These are phyloP conservation scores for Aspergillus sp. DNA, from an alignment of 2,329 filamentous ascomycete species.

Conservation along the genomic window DNA sequence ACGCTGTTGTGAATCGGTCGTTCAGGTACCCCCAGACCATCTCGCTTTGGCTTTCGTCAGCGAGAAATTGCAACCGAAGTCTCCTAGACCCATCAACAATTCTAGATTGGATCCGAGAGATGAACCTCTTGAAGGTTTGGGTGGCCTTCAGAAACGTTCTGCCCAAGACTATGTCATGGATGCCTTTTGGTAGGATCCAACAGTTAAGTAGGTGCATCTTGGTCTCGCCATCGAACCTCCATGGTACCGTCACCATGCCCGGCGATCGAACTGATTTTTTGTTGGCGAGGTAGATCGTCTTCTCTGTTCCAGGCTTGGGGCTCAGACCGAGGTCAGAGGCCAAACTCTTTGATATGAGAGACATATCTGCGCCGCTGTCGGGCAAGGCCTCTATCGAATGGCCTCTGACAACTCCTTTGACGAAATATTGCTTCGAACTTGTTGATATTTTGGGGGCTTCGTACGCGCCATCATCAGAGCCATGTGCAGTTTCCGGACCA, in stretches of 20 bases:
- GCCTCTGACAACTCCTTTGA: neutral
- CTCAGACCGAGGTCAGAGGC: neutral
- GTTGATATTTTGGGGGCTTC: too few species aligned
- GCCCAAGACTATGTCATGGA: neutral
- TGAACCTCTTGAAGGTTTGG: neutral
- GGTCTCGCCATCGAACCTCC: neutral
- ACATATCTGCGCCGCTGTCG: neutral
- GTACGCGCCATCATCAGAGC: too few species aligned
- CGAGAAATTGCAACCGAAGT: neutral
- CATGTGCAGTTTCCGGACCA: too few species aligned
- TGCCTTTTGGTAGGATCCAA: neutral
- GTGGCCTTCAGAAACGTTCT: neutral
- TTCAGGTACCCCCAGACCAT: neutral
- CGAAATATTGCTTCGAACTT: neutral
- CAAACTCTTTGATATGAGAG: neutral
- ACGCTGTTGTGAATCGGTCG: neutral
- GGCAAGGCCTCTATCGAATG: neutral
- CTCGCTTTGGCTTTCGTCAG: neutral
- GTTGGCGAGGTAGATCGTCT: neutral
- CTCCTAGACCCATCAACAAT: neutral
- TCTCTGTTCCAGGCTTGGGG: neutral
- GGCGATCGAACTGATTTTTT: neutral
- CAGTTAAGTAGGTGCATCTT: neutral
- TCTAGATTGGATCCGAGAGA: neutral
- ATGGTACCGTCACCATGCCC: neutral